A percentile compares a stretch with the other conserved stretches of the same genome.
These are phyloP conservation scores for Sarocladiaceae sp. DNA, from an alignment of 2,329 filamentous ascomycete species.

Conservation along the genomic window DNA sequence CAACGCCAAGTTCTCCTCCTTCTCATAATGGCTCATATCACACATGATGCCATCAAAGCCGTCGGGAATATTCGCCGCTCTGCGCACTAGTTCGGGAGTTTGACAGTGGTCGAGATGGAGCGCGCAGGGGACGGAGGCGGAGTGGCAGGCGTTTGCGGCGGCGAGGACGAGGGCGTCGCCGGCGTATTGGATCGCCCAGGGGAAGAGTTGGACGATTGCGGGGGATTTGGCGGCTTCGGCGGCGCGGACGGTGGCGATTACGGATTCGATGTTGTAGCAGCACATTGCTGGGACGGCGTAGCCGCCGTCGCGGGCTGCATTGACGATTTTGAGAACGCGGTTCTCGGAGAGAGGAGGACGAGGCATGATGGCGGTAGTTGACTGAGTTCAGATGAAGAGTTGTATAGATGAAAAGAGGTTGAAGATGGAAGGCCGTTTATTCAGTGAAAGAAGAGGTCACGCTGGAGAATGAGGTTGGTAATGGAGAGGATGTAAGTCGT, in stretches of 20 bases:
- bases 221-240: slow-evolving; percentile 63
- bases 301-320: slow-evolving; percentile 15
- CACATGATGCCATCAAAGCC: slow-evolving; percentile 70
- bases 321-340: slow-evolving; percentile 13
- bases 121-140: slow-evolving; percentile 53
- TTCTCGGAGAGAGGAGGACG: slow-evolving; percentile 10
- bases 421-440: background rate
- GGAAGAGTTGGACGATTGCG: slow-evolving; percentile 67
- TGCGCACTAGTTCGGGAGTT: slow-evolving; percentile 53
- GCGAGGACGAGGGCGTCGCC: slow-evolving; percentile 48
- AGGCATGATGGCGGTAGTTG: slow-evolving; percentile 4
- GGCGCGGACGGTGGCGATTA: slow-evolving; percentile 62
- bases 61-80: slow-evolving; percentile 42
- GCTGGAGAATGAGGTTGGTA: background rate
- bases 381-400: background rate
- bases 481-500: background rate
- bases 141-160: slow-evolving; percentile 48
- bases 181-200: slow-evolving; percentile 65
- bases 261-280: slow-evolving; percentile 65
- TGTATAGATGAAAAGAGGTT: background rate
- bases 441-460: background rate
- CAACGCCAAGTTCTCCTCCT: slow-evolving; percentile 59
- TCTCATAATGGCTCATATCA: slow-evolving; percentile 70
- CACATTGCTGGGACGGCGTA: slow-evolving; percentile 55
- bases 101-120: slow-evolving; percentile 67